Base-by-base conservation (phyloP, 179 eudicot species). In the Dionaea muscipula region DNA sequence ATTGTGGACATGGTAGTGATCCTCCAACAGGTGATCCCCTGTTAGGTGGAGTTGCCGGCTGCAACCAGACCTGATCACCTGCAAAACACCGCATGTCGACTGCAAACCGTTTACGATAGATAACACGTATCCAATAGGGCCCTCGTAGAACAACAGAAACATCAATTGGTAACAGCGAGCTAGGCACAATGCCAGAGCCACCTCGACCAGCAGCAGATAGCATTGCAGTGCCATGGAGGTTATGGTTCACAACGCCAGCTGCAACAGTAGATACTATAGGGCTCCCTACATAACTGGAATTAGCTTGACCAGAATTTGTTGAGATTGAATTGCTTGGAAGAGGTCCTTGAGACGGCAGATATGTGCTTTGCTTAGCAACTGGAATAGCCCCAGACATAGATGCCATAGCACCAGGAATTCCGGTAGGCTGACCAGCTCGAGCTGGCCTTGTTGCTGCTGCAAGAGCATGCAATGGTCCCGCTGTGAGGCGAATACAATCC, bases 41-140 rank as follows among this genome's bases (percentile, higher is more conserved):
- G 51, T 83, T 88, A 3, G 96, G 96, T 47, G 99, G 98, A 23
- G 96, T 93, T 57, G 96, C 96, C 21, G 99, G 99, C 63, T 93
- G 99, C 73, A 93, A 73, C 99, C 99, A 93, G 21, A 91, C 96
- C 72, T 91, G 98, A 72, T 93, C 99, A 57, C 96, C 96, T 55
- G 95, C 96, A 81, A 82, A 93, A 71, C 99, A 93, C 61, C 99
- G 86, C 99, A 93, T 88, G 62, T 93, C 99, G 37, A 93, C 96
- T 21, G 96, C 89, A 73, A 93, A 93, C 45, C 77, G 53, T 71
- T 93, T 88, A 22, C 96, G 86, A 63, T 88, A 93, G 56, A 88
- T 81, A 41, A 93, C 81, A 35, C 96, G 78, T 66, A 93, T 83
- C 99, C 99, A 93, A 56, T 93, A 88, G 17, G 99, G 99, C 24